Conservation (phyloP, 2,329 filamentous ascomycete species). For the Chalaropsis ovoidea region DNA sequence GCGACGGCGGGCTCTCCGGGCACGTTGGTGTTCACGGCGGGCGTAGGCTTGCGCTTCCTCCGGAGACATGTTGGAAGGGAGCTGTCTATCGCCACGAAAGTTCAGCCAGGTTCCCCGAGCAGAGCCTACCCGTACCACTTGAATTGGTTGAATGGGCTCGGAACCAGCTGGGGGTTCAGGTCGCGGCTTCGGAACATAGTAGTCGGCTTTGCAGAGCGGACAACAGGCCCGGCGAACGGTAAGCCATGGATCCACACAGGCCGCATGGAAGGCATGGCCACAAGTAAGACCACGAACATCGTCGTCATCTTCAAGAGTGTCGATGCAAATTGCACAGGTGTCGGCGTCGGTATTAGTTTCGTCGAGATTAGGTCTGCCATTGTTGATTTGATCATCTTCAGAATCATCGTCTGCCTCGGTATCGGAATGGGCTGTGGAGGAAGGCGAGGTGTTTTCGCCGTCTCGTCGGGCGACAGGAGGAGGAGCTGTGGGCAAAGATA, state of each 20-base stretch:
- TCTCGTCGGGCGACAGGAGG: constrained; percentile 19
- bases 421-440: constrained; percentile 24
- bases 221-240: constrained; percentile 91
- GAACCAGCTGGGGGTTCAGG: constrained; percentile 37
- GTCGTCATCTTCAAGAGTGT: constrained; percentile 86
- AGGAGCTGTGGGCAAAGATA: constrained; percentile 10
- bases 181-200: constrained; percentile 87
- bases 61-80: constrained; percentile 31
- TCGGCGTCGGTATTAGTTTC: constrained; percentile 62
- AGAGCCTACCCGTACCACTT: constrained; percentile 41
- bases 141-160: constrained; percentile 29
- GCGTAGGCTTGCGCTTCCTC: constrained; percentile 17
- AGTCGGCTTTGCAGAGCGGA: constrained; percentile 94
- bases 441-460: constrained; percentile 1
- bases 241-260: constrained; percentile 92
- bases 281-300: constrained; percentile 89
- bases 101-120: constrained; percentile 37
- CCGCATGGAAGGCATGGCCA: constrained; percentile 95
- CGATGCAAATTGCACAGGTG: constrained; percentile 92
- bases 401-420: constrained; percentile 55
- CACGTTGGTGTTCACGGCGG: constrained; percentile 21
- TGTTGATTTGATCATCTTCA: constrained; percentile 71
- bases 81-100: constrained; percentile 30
- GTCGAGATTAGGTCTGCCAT: constrained; percentile 64
- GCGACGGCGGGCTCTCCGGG: constrained; percentile 21